phyloP scores from a whole-genome alignment of 495 filamentous ascomycete genomes.

The Aspergillus egyptiacus region DNA sequence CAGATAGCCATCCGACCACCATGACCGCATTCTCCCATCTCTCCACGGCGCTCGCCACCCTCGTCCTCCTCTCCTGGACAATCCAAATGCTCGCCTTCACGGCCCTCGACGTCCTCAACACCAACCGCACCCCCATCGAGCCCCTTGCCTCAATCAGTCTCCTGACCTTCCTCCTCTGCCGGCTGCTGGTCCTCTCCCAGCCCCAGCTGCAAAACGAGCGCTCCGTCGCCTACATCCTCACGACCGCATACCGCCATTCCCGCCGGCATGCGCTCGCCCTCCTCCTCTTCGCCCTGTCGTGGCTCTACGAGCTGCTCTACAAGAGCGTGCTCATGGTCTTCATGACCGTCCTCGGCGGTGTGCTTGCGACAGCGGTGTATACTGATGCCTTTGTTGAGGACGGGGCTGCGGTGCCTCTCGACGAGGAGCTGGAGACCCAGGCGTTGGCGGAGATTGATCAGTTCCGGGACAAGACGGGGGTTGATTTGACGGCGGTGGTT shows the following conservation, averaged over 20 bases:
- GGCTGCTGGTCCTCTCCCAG: conserved; percentile 3
- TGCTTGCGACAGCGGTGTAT: conserved; percentile 9
- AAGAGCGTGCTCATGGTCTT: conserved; percentile 13
- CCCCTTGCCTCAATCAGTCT: conserved; percentile 19
- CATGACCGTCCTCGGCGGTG: conserved; percentile 15
- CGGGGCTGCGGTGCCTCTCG: background rate
- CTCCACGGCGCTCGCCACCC: background rate
- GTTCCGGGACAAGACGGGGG: conserved; percentile 10
- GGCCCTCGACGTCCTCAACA: conserved; percentile 16
- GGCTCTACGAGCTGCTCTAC: conserved; percentile 17
- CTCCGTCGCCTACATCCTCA: conserved; percentile 8
- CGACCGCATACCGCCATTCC: conserved; percentile 10
- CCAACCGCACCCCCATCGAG: conserved; percentile 7
- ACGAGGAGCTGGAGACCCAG: background rate
- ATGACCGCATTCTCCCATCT: background rate
- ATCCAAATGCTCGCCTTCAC: conserved; percentile 19
- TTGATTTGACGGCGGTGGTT: conserved; percentile 10
- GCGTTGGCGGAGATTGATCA: conserved; percentile 9
- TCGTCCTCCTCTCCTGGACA: conserved; percentile 12
- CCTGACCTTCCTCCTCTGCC: conserved; percentile 17
- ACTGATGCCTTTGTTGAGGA: conserved; percentile 6
- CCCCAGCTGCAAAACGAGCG: background rate
- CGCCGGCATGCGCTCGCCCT: conserved; percentile 4
- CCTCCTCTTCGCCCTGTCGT: conserved; percentile 11
- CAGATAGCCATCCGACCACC: too few species aligned